Percentiles rank a stretch among this genome's conserved stretches.
These are phyloP conservation scores for Rhodotorula sp. DNA, from an alignment of 1,284 basidiomycete genomes.

Conservation along the genomic window DNA sequence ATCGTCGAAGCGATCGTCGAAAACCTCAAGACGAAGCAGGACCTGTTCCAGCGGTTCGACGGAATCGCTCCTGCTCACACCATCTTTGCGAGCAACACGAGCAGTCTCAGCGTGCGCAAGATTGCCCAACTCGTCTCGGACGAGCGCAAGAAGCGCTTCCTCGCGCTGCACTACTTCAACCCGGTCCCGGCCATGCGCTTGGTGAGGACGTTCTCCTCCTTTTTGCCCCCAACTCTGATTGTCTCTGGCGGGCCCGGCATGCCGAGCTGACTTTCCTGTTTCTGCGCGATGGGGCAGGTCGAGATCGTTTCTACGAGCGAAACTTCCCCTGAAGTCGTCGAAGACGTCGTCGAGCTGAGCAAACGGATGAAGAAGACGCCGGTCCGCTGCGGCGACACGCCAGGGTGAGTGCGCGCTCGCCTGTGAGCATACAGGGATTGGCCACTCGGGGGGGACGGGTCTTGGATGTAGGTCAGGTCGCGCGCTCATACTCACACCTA, in stretches of 20 bases:
- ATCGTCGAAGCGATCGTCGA: constrained; percentile 62
- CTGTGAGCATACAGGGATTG: constrained; percentile 1
- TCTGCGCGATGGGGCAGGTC: constrained; percentile 39
- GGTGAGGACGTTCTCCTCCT: constrained; percentile 30
- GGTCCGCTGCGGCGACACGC: constrained; percentile 58
- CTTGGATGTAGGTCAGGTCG: no score
- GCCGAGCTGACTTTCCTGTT: neutral
- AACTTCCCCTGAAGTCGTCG: constrained; percentile 54
- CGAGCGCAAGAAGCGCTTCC: constrained; percentile 51
- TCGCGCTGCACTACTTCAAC: constrained; percentile 56
- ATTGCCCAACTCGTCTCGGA: constrained; percentile 51
- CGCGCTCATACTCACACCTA: no score
- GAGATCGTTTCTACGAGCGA: constrained; percentile 57
- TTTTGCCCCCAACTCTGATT: neutral
- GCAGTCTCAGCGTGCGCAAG: constrained; percentile 55
- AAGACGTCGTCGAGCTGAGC: constrained; percentile 54
- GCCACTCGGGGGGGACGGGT: neutral
- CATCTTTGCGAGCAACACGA: constrained; percentile 61
- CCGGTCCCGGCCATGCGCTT: constrained; percentile 57
- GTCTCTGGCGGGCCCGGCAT: neutral
- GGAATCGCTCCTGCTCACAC: constrained; percentile 52
- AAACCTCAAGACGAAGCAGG: constrained; percentile 57
- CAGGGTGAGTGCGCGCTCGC: constrained; percentile 47
- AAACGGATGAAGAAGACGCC: constrained; percentile 57
- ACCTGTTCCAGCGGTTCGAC: constrained; percentile 58